A percentile compares a stretch with the other conserved stretches of the same genome.
These are phyloP conservation scores for Rasamsonia emersonii DNA, from an alignment of 2,329 filamentous ascomycete species.

Conservation along the genomic window DNA sequence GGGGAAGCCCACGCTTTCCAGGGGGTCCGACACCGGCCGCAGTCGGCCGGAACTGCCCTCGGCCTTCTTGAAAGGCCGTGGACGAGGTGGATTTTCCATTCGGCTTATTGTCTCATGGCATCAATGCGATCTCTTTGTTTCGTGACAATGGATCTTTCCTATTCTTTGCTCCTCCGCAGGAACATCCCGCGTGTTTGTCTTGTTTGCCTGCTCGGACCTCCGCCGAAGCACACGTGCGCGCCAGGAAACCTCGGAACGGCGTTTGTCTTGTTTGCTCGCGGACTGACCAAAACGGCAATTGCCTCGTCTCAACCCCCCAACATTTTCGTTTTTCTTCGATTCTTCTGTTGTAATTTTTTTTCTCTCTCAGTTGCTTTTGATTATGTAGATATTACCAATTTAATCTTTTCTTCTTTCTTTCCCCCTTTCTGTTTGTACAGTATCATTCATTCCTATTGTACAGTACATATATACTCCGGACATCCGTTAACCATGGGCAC, in stretches of 20 bases:
- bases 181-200: constrained; percentile 17
- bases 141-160: not conserved
- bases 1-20: constrained; percentile 74
- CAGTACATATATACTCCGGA: constrained; percentile 1
- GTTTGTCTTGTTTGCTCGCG: constrained; percentile 21
- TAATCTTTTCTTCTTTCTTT: constrained; percentile 1
- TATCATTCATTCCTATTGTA: too few species aligned
- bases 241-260: too few species aligned
- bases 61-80: not conserved
- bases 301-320: constrained; percentile 4
- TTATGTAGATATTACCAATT: not conserved
- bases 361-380: not conserved
- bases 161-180: constrained; percentile 1
- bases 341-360: constrained; percentile 3
- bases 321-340: constrained; percentile 5
- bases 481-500: constrained; percentile 3
- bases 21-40: constrained; percentile 53
- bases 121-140: too few species aligned
- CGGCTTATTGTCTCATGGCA: too few species aligned
- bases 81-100: not conserved
- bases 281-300: constrained; percentile 3
- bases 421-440: constrained; percentile 3
- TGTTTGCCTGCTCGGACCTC: constrained; percentile 15
- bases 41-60: constrained; percentile 38
- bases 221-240: constrained; percentile 3